Percentiles rank a stretch among this genome's conserved stretches.
Evolutionary conservation across 176 grass and related monocot genomes (phyloP).

Genomic region (Phoenix roebelenii): DNA sequence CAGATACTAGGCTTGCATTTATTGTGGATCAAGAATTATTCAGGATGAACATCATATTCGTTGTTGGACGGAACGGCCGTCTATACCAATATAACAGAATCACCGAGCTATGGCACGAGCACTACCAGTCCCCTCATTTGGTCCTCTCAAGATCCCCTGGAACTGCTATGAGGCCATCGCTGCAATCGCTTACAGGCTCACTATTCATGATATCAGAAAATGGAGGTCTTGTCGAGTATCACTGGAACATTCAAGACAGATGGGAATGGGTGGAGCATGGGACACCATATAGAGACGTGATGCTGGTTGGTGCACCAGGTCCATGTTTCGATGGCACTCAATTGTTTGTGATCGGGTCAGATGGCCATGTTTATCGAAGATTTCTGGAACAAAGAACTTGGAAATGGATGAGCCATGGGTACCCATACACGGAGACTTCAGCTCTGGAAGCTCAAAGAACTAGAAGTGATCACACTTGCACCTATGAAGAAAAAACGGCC

Average conservation of each 20-base stretch:
- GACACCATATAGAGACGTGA: slow-evolving; percentile 50
- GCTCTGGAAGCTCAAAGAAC: not conserved
- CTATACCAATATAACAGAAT: slow-evolving; percentile 93
- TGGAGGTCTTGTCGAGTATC: slow-evolving; percentile 80
- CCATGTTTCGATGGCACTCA: slow-evolving; percentile 65
- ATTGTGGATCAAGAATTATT: slow-evolving; percentile 86
- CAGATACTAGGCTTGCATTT: slow-evolving; percentile 71
- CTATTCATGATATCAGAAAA: slow-evolving; percentile 83
- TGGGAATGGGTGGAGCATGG: slow-evolving; percentile 99
- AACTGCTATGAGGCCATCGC: slow-evolving; percentile 63
- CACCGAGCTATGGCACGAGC: slow-evolving; percentile 88
- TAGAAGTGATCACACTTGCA: slow-evolving; percentile 28
- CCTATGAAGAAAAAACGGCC: slow-evolving; percentile 12
- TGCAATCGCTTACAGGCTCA: slow-evolving; percentile 46
- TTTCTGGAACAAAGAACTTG: slow-evolving; percentile 45
- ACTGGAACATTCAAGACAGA: slow-evolving; percentile 53
- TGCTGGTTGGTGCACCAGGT: slow-evolving; percentile 60
- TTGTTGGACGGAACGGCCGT: slow-evolving; percentile 48
- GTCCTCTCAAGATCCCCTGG: slow-evolving; percentile 63
- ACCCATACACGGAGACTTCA: slow-evolving; percentile 29
- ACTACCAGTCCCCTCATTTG: slow-evolving; percentile 87
- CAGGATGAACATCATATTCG: slow-evolving; percentile 71
- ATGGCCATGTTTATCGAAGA: slow-evolving; percentile 66
- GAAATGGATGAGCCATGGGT: slow-evolving; percentile 67
- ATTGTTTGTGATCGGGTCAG: slow-evolving; percentile 73